These are phyloP conservation scores for Chaetomiaceae sp. DNA, from an alignment of 2,329 filamentous ascomycete genomes.

Conservation along the genomic window DNA sequence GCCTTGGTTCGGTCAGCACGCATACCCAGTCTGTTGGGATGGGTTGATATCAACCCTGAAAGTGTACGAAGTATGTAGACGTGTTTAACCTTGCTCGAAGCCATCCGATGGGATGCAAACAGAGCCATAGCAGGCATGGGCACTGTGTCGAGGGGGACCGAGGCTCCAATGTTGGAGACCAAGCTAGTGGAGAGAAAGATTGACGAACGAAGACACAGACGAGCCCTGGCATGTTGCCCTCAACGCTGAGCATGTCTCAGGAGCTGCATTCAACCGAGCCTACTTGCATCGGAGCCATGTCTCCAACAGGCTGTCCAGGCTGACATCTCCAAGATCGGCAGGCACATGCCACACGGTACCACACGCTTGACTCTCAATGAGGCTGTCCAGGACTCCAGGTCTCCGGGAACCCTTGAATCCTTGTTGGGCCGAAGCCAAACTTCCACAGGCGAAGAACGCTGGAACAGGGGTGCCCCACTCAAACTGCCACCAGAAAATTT, in stretches of 20 bases:
- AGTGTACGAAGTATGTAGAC: too few relatives aligned
- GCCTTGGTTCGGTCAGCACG: neutral
- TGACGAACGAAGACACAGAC: neutral
- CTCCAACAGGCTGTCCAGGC: conserved; percentile 6
- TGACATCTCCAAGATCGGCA: conserved; percentile 14
- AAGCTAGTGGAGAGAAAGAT: neutral
- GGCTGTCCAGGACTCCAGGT: conserved; percentile 6
- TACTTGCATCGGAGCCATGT: conserved; percentile 16
- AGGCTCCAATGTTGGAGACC: neutral
- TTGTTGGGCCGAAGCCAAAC: neutral
- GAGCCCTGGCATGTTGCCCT: neutral
- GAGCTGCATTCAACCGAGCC: conserved; percentile 26
- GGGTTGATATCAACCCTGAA: neutral
- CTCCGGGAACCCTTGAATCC: neutral
- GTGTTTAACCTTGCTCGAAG: too few relatives aligned
- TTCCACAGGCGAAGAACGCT: neutral
- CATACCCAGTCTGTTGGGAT: neutral
- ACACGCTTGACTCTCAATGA: neutral
- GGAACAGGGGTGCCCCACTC: conserved; percentile 22
- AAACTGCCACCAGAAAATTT: conserved; percentile 26
- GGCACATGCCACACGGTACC: neutral
- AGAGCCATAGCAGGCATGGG: neutral
- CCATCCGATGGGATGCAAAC: neutral
- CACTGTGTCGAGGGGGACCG: neutral
- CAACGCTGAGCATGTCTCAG: conserved; percentile 1